Base-by-base conservation (phyloP, 208 protist genomes). In the Jaenimonas drosophilae region DNA sequence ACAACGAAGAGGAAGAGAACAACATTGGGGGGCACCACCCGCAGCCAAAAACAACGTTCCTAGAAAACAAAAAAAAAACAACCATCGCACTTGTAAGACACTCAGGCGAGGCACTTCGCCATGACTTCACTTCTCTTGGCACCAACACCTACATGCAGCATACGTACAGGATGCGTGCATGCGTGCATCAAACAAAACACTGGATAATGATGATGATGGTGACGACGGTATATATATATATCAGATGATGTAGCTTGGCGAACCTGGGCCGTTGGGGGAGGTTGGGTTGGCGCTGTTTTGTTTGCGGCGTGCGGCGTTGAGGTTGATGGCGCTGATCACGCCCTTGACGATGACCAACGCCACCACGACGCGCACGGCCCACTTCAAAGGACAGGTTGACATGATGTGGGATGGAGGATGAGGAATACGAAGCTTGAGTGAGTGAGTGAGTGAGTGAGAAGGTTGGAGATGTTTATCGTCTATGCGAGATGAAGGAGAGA, bases 341-440 rank as follows among this genome's bases (percentile, higher is more conserved):
- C 28, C 36, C 42, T 61, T 72, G 28, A 45, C 45, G 14, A 78
- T 27, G 9, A 73, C 16, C 31, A 54, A 27, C 9, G 44, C 55
- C n/a, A 74, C 38, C 9, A 46, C 56, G 20, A 64, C 49, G 28
- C 59, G 64, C 11, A 78, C 53, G 11, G 45, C 64, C 17, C 66
- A 30, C 17, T 45, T 42, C 36, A 78, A 70, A 23, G 70, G 70
- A 53, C 70, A 78, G 48, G n/a, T n/a, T n/a, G n/a, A n/a, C n/a
- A 14, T 34, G 30, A n/a, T 9, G 14, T n/a, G 9, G 30, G 30
- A 34, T n/a, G 30, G 9, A 34, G 30, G 30, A 9, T 34, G 14
- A 34, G 30, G 30, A 34, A 34, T 34, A 34, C 30, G 30, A 7
- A 24, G 31, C 9, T 20, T 4, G 27, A 11, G 23, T 3, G 28